Conservation (phyloP, 2,329 filamentous ascomycete species). For the Colletotrichum chlorophyti region DNA sequence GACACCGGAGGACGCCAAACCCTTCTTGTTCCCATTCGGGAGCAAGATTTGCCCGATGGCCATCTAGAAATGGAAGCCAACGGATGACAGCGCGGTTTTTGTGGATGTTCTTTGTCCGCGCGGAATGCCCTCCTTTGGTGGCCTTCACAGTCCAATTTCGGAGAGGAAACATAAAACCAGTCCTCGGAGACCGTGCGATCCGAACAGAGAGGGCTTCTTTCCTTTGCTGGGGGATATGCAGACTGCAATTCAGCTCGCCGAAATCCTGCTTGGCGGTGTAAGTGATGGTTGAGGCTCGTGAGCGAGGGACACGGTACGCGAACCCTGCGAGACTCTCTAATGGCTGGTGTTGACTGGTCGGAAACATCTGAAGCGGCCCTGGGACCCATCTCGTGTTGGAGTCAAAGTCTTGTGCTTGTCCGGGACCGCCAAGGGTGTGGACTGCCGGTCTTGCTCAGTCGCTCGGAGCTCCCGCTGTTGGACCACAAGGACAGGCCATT, state of each 20-base stretch:
- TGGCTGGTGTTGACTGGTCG: background rate
- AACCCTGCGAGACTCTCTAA: background rate
- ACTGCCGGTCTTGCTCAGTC: background rate
- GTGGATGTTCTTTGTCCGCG: constrained; percentile 93
- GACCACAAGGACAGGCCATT: constrained; percentile 43
- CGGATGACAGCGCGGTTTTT: constrained; percentile 84
- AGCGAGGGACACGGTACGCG: background rate
- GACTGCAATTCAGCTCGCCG: constrained; percentile 35
- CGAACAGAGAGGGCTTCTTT: constrained; percentile 74
- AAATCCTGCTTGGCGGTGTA: constrained; percentile 33
- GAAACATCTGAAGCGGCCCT: constrained; percentile 39
- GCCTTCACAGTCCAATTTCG: constrained; percentile 45
- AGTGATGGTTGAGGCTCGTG: constrained; percentile 32
- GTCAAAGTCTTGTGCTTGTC: constrained; percentile 96
- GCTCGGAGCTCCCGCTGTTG: background rate
- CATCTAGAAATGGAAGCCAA: constrained; percentile 39
- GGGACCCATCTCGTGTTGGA: constrained; percentile 92
- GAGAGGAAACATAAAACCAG: constrained; percentile 95
- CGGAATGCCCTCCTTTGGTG: constrained; percentile 70
- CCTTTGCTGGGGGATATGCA: constrained; percentile 32
- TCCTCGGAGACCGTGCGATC: constrained; percentile 85
- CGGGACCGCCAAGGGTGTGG: constrained; percentile 44
- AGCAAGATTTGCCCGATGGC: constrained; percentile 52
- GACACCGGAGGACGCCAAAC: constrained; percentile 57
- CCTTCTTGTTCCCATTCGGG: constrained; percentile 37